phyloP scores from a whole-genome alignment of 495 filamentous ascomycete species.

The Chaetomium cochliodes region DNA sequence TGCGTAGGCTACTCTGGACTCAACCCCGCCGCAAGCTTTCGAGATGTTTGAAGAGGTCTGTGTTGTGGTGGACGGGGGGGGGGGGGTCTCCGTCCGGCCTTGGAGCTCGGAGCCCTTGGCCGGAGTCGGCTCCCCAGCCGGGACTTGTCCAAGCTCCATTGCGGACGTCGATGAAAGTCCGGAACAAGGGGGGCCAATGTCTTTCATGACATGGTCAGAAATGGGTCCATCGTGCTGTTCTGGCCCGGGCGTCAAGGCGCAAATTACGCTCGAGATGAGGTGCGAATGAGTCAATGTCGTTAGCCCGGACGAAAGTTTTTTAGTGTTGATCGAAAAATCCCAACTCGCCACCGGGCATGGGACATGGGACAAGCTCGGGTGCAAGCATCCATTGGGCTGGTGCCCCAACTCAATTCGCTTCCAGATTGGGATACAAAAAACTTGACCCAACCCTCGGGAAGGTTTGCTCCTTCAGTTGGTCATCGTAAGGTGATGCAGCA shows the following conservation, averaged over 20 bases:
- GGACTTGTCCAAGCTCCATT: no score
- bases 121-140: no score
- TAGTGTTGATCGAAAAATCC: not conserved
- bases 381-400: slow-evolving; percentile 6
- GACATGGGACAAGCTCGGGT: not conserved
- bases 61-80: not conserved
- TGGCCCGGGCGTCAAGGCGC: slow-evolving; percentile 15
- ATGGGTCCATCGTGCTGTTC: slow-evolving; percentile 12
- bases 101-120: not conserved
- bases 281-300: slow-evolving; percentile 18
- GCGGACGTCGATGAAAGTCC: not conserved
- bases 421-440: not conserved
- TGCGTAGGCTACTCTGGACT: slow-evolving; percentile 2
- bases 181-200: not conserved
- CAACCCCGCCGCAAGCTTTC: not conserved
- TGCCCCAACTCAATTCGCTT: not conserved
- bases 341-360: slow-evolving; percentile 7
- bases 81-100: no score
- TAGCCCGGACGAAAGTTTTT: not conserved
- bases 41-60: not conserved
- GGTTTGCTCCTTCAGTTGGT: not conserved
- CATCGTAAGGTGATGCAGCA: not conserved
- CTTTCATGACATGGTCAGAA: not conserved
- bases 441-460: not conserved
- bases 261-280: slow-evolving; percentile 14